A percentile compares a stretch with the other conserved stretches of the same genome.
Conservation (phyloP, 2,329 filamentous ascomycete species). For the Emericellopsis atlantica region DNA sequence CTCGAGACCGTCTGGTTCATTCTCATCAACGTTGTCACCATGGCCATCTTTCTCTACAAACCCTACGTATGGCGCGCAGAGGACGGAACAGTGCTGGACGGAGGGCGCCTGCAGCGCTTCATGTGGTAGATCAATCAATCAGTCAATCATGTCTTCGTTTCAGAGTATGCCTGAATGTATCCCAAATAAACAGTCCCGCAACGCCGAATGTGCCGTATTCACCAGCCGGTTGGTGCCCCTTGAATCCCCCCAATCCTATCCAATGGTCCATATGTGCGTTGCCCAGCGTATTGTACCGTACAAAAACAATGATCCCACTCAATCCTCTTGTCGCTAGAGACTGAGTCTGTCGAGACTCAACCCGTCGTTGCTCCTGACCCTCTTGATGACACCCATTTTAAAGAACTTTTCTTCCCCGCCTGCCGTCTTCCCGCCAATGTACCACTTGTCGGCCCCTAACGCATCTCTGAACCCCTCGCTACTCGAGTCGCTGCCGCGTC, state of each 20-base stretch:
- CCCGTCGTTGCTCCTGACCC: constrained; percentile 61
- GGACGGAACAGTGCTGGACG: constrained; percentile 38
- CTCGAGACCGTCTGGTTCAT: constrained; percentile 60
- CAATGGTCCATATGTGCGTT: neutral
- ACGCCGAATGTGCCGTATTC: neutral
- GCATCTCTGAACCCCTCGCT: constrained; percentile 66
- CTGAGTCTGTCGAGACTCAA: constrained; percentile 65
- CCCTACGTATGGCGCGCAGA: constrained; percentile 54
- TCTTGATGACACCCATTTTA: constrained; percentile 63
- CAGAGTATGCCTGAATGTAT: neutral
- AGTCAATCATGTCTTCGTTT: neutral
- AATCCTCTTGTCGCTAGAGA: constrained; percentile 33
- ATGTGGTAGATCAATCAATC: constrained; percentile 50
- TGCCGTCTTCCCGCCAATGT: constrained; percentile 66
- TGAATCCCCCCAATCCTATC: neutral
- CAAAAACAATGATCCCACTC: no score
- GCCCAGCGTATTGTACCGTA: no score
- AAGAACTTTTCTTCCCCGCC: constrained; percentile 72
- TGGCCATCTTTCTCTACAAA: constrained; percentile 57
- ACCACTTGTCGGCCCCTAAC: constrained; percentile 65
- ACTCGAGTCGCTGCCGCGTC: constrained; percentile 63
- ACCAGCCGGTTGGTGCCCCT: no score
- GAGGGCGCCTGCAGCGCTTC: constrained; percentile 56
- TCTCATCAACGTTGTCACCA: constrained; percentile 50
- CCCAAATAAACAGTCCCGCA: neutral